Conservation (phyloP, 129 eudicot species). For the Apium graveolens region DNA sequence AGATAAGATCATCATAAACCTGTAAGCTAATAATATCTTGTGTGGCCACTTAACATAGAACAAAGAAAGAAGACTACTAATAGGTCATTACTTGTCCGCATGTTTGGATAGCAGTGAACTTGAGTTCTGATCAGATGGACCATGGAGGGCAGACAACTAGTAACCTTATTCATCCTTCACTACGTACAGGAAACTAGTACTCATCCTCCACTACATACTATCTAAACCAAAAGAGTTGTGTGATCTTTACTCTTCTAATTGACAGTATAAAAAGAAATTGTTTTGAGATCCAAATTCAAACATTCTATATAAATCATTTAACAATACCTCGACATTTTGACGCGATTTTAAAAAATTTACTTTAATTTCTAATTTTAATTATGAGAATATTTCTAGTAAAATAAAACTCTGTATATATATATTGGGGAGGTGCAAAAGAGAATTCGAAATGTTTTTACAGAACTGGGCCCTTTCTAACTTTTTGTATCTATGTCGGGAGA, state of each 20-base stretch:
- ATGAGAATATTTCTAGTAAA: too few relatives aligned
- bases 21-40: background rate
- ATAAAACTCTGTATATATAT: too few relatives aligned
- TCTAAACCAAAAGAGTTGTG: background rate
- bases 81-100: background rate
- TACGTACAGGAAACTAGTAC: background rate
- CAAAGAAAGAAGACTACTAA: background rate
- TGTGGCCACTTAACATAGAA: background rate
- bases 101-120: background rate
- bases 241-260: background rate
- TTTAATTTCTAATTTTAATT: too few relatives aligned
- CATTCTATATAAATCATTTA: conserved; percentile 1
- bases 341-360: too few relatives aligned
- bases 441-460: too few relatives aligned
- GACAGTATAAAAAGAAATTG: background rate
- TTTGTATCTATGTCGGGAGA: too few relatives aligned
- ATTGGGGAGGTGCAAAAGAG: too few relatives aligned
- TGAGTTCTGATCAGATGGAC: background rate
- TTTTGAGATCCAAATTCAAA: background rate
- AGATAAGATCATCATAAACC: too few relatives aligned
- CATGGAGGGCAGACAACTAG: background rate
- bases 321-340: conserved; percentile 62
- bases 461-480: too few relatives aligned
- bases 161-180: background rate
- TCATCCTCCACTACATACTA: background rate